Base-by-base conservation (phyloP, 2,329 filamentous ascomycete species). In the Sclerotiophoma versabilis region DNA sequence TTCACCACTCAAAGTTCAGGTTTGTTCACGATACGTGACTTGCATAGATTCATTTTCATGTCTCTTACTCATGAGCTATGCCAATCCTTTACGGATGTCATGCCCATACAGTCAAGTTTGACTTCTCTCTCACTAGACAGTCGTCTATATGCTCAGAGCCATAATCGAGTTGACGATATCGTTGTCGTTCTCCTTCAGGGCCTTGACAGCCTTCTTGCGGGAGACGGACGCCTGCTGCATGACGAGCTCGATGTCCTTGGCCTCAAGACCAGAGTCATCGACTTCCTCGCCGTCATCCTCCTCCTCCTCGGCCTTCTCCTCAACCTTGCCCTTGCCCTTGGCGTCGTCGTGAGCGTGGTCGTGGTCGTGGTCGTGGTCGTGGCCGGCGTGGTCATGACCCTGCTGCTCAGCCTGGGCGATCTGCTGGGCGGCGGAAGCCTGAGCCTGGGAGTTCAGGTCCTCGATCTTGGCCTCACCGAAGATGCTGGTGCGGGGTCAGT, bases 131-230 rank as follows among this genome's bases (percentile, higher is more conserved):
- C 42, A 56, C 54, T 50, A 54, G 46, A 57, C 51, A 39, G 14
- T n/a, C 34, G 53, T 59, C 65, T 74, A 83, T 81, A 82, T 82
- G 73, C 80, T 83, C 62, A 99, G 83, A 69, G 93, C 93, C 95
- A 99, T 99, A 83, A 99, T 99, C 71, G 95, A 97, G 86, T 99
- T 99, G 84, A 99, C 95, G 82, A 99, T 99, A 77, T 99, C 95
- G 75, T 98, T 97, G 82, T 98, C 93, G 77, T 99, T 99, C 84
- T 98, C 95, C 84, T 92, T 93, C 76, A 99, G 85, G 52, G 96
- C 95, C 83, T 98, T 99, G 83, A 99, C 87, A 59, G 95, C 95
- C 87, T 98, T 98, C 83, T 96, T 97, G 79, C 95, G 87, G 70
- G 92, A 96, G 72, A 99, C 96, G 73, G 84, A 95, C 71, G 95